These are phyloP conservation scores for Cylindrotheca fusiformis DNA, from an alignment of 108 stramenopile species.

Conservation along the genomic window DNA sequence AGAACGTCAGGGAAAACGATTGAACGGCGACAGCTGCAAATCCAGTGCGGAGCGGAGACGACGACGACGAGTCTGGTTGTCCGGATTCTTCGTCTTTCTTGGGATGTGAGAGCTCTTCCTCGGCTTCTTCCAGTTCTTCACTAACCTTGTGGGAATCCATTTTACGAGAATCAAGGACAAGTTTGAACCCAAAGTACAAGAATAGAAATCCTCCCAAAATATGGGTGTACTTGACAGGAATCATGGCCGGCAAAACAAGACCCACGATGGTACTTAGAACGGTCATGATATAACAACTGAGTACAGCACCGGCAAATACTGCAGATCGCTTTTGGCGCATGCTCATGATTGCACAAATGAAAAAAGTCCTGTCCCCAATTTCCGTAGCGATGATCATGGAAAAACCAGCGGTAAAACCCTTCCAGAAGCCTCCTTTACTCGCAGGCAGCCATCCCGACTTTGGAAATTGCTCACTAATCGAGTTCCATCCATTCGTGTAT, in stretches of 20 bases:
- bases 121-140: conserved; percentile 98
- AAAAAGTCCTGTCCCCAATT: conserved; percentile 99
- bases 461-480: conserved; percentile 17
- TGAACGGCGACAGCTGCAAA: conserved; percentile 72
- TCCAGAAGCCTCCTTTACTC: conserved; percentile 49
- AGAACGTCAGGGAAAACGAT: conserved; percentile 93
- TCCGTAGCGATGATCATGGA: conserved; percentile 98
- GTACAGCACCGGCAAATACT: conserved; percentile 91
- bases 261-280: conserved; percentile 91
- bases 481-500: conserved; percentile 24
- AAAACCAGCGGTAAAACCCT: conserved; percentile 67
- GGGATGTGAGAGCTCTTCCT: conserved; percentile 86
- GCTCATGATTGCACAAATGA: conserved; percentile 97
- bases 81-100: conserved; percentile 45
- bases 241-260: conserved; percentile 83
- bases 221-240: conserved; percentile 93
- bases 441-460: conserved; percentile 20
- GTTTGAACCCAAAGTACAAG: conserved; percentile 96
- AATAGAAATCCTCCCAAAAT: conserved; percentile 93
- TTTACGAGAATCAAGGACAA: conserved; percentile 78
- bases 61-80: conserved; percentile 9
- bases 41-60: conserved; percentile 11
- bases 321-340: conserved; percentile 90
- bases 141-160: conserved; percentile 83
- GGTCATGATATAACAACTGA: conserved; percentile 93